Evolutionary conservation across 2,329 filamentous ascomycete genomes (phyloP), one percentile per base, ranked within the genome.

Genomic region (Podosphaera aphanis): DNA sequence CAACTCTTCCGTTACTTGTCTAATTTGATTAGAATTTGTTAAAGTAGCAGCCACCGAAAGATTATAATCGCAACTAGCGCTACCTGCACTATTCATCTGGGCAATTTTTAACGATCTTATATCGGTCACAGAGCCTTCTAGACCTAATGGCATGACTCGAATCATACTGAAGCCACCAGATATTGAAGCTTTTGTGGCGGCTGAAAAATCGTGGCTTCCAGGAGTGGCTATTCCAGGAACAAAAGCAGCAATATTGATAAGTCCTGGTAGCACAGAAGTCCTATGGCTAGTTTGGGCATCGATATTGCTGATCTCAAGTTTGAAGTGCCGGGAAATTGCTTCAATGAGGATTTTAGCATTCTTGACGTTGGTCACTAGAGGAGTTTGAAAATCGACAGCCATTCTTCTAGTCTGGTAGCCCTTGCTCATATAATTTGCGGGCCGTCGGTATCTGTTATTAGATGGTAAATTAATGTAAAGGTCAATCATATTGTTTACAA

Each of bases 381-480:
- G 90, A 46, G 90, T 93, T 66, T 95, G 88, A 66, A 94, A 83
- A 41, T 61, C 90, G 37, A 98, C 90, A 31, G 90, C 90, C 86
- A 98, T 94, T 62, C 90, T 79, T 61, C 90, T 77, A 47, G 90
- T 95, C 59, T 83, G 80, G 66, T 98, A 98, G 49, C 90, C 90
- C 66, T 90, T 90, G 64, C 83, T 92, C 79, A 98, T 92, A 66
- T 95, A 98, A 68, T 85, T 98, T 56, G 90, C 90, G 27, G 90
- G 90, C 53, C 90, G 78, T 56, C 90, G 77, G 71, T 92, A 98
- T 62, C 86, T 83, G 69, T 98, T 98, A 73, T 75, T 93, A 11
- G 90, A 95, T n/a, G 90, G 90, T 63, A 98, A 64, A 64, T 98
- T 98, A 76, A 98, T 94, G 68, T 98, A 98, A 49, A 98, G 67